Conservation (phyloP, 2,329 filamentous ascomycete species). For the Dendryphion nanum region DNA sequence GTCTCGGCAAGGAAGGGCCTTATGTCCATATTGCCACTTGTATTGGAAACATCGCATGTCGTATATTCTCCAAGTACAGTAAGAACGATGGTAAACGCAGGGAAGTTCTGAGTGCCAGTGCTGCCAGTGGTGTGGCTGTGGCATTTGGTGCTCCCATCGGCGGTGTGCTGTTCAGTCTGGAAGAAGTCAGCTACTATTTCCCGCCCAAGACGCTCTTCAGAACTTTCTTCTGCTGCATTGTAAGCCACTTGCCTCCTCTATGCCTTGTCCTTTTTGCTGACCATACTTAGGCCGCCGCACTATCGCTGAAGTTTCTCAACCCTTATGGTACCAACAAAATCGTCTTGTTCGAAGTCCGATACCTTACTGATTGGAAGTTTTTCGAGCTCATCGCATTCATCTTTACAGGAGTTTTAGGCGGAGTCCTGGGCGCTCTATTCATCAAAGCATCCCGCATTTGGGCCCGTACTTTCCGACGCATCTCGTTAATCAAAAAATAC, state of each 20-base stretch:
- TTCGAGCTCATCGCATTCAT: conserved; percentile 88
- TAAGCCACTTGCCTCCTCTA: conserved; percentile 39
- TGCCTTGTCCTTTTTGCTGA: conserved; percentile 9
- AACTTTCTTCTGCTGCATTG: conserved; percentile 97
- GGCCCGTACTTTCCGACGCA: conserved; percentile 84
- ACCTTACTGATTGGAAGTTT: conserved; percentile 85
- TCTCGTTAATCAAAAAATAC: conserved; percentile 74
- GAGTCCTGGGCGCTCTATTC: conserved; percentile 82
- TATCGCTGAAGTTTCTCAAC: conserved; percentile 92
- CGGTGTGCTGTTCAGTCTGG: conserved; percentile 87
- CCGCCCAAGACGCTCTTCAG: conserved; percentile 95
- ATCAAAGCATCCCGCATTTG: conserved; percentile 93
- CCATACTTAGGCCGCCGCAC: conserved; percentile 59
- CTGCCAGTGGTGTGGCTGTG: conserved; percentile 87
- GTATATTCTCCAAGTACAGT: conserved; percentile 92
- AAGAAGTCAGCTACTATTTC: conserved; percentile 97
- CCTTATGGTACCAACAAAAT: conserved; percentile 97
- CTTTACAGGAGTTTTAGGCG: conserved; percentile 81
- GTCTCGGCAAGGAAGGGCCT: conserved; percentile 90
- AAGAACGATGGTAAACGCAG: conserved; percentile 90
- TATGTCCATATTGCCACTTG: conserved; percentile 98
- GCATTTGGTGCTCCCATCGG: conserved; percentile 90
- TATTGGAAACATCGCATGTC: conserved; percentile 91
- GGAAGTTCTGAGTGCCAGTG: conserved; percentile 89
- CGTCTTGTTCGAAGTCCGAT: conserved; percentile 92